phyloP scores from a whole-genome alignment of 352 stramenopile species.

The Discostella stelligera region DNA sequence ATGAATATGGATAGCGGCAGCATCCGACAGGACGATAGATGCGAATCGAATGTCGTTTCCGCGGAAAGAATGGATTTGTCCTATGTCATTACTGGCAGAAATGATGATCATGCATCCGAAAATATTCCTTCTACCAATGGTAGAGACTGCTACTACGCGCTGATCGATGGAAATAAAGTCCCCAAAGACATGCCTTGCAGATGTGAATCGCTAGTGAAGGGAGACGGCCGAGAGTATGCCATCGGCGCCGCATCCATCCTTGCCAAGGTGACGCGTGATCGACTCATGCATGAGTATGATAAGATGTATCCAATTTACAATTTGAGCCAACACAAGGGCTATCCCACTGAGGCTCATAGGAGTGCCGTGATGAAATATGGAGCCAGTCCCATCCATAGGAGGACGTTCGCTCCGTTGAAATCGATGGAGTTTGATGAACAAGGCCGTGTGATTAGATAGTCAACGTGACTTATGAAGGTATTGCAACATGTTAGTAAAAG shows the following conservation, averaged over 20 bases:
- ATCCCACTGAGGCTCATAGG: conserved; percentile 92
- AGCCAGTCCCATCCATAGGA: conserved; percentile 91
- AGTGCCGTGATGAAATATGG: conserved; percentile 87
- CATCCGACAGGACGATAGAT: background rate
- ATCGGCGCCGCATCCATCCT: conserved; percentile 98
- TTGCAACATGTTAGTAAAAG: background rate
- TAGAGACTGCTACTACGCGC: conserved; percentile 79
- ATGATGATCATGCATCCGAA: conserved; percentile 1
- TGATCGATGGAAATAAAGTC: conserved; percentile 95
- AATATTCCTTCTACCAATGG: background rate
- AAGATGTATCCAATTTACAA: conserved; percentile 91
- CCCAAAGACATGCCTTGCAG: conserved; percentile 85
- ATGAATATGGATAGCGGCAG: conserved; percentile 22
- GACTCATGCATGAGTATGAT: conserved; percentile 95
- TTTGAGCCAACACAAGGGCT: conserved; percentile 95
- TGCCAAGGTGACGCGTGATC: conserved; percentile 96
- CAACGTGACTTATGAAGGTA: background rate
- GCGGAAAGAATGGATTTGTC: conserved; percentile 52
- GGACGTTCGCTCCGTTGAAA: conserved; percentile 95
- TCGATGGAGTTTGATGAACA: conserved; percentile 73
- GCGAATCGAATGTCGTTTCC: conserved; percentile 33
- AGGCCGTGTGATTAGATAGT: conserved; percentile 40
- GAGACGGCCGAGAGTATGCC: conserved; percentile 92
- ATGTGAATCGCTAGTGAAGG: conserved; percentile 85
- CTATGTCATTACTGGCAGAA: conserved; percentile 58